Base-by-base conservation (phyloP, 306 rosid species). In the Adenanthera pavonina region DNA sequence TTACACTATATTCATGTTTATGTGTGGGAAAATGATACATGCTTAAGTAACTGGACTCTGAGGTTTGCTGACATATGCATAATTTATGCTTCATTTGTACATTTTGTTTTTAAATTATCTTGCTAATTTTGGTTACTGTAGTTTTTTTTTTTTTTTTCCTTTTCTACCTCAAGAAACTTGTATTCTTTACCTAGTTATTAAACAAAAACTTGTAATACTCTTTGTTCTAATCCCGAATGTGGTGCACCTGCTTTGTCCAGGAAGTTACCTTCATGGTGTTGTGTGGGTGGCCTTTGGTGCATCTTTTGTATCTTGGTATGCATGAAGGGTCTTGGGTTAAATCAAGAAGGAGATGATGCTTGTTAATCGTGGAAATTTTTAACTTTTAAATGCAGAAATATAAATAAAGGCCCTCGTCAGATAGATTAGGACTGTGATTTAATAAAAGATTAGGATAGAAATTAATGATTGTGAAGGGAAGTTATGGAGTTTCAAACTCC, bases 401-500 rank as follows among this genome's bases (percentile, higher is more conserved):
- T 34, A 81, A 61, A 19, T 20, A 16, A 76, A 56, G 16, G 53
- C 3, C 15, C 54, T 8, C 17, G 34, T 69, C 20, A 61, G 54
- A 38, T 47, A 47, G 43, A 17, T 47, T 76, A 2, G 65, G 54
- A 53, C 33, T 53, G 60, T 44, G 54, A 71, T 80, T 61, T 19
- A 10, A 5, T 12, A 0, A 20, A 19, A 19, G 34, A 69, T 3
- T 44, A 44, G 19, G 15, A 47, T 40, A 68, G 48, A 38, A 67
- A 40, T 67, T 38, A 68, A 68, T 68, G 35, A 68, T 43, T 36
- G 2, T 41, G 51, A n/a, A n/a, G 25, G 8, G 2, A 17, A 68
- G 9, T 68, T 68, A 41, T 68, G 72, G 41, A 52, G 59, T 7
- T 64, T 76, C 72, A 64, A 80, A 71, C 76, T 69, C 33, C 8